phyloP scores from a whole-genome alignment of 495 filamentous ascomycete species.

The Penicillium coprophilum region DNA sequence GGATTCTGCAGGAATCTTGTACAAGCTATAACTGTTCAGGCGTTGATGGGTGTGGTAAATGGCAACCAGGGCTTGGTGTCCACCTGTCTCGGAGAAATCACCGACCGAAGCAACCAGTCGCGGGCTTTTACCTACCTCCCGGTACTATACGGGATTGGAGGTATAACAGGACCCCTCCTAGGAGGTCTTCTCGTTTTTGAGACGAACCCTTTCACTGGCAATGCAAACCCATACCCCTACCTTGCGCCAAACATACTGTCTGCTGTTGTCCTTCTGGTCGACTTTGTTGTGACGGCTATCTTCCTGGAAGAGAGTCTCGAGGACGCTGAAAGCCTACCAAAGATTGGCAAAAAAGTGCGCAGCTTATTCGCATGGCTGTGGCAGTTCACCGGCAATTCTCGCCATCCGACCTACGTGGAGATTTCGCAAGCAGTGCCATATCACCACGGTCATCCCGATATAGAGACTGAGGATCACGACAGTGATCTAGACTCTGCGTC shows the following conservation, averaged over 20 bases:
- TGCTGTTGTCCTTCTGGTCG: constrained; percentile 66
- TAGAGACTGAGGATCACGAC: constrained; percentile 37
- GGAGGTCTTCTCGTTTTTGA: constrained; percentile 78
- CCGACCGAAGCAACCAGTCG: constrained; percentile 90
- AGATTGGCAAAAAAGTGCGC: constrained; percentile 55
- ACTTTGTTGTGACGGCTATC: constrained; percentile 68
- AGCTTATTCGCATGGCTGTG: constrained; percentile 68
- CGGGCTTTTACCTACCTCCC: constrained; percentile 90
- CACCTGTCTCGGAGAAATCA: constrained; percentile 92
- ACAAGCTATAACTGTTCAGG: constrained; percentile 82
- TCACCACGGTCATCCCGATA: constrained; percentile 25
- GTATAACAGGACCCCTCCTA: constrained; percentile 85
- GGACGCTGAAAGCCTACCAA: constrained; percentile 62
- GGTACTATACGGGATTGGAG: constrained; percentile 88
- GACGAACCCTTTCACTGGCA: constrained; percentile 51
- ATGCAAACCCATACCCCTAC: constrained; percentile 71
- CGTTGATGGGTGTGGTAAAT: constrained; percentile 87
- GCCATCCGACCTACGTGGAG: constrained; percentile 58
- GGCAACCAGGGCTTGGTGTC: constrained; percentile 87
- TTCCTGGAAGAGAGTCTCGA: constrained; percentile 90
- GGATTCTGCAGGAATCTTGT: constrained; percentile 80
- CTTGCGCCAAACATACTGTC: constrained; percentile 78
- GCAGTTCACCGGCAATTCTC: constrained; percentile 65
- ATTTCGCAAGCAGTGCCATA: constrained; percentile 24
- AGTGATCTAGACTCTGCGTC: constrained; percentile 46